Base-by-base conservation (phyloP, 2,329 filamentous ascomycete genomes). In the Diaporthe capsici region DNA sequence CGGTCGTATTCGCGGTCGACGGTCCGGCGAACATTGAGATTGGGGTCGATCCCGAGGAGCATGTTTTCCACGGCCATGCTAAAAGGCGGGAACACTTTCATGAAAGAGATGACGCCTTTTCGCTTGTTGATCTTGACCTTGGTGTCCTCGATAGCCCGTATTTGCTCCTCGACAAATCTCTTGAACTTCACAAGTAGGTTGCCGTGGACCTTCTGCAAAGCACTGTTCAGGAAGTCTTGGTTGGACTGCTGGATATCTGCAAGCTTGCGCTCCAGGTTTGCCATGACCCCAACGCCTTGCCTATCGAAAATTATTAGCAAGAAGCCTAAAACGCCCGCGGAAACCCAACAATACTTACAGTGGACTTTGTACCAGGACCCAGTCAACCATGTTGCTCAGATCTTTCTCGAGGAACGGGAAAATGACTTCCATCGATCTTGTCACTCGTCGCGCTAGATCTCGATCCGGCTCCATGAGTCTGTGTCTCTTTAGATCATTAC, bases 51-150 rank as follows among this genome's bases (percentile, higher is more conserved):
- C 25, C 88, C 88, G 0, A 89, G 86, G 63, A 98, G 89, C 91
- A 97, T 96, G 81, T 93, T 95, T 84, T 98, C 96, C 1, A 98
- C 91, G 0, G 94, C 92, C 1, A 91, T 85, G n/a, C 92, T 92
- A 85, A 98, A 98, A 76, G 93, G 88, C 0, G 96, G 97, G 87
- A 98, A 98, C 55, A 96, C 93, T 78, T 95, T 94, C 87, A 98
- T 96, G 84, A 98, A 98, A 22, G 93, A 93, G 80, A 98, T 98
- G 74, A 99, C 95, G 15, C 97, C 96, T 86, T 97, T 98, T 79
- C 97, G 94, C 88, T 98, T 98, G 88, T 98, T 98, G 85, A 98
- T 95, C 87, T 98, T 98, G 83, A 99, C 96, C 85, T 98, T 98
- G 53, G 96, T 98, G 77, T 98, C 97, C 85, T 98, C 97, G 78